Conservation (phyloP, 140 eudicot genomes). For the Erigeron philadelphicus region DNA sequence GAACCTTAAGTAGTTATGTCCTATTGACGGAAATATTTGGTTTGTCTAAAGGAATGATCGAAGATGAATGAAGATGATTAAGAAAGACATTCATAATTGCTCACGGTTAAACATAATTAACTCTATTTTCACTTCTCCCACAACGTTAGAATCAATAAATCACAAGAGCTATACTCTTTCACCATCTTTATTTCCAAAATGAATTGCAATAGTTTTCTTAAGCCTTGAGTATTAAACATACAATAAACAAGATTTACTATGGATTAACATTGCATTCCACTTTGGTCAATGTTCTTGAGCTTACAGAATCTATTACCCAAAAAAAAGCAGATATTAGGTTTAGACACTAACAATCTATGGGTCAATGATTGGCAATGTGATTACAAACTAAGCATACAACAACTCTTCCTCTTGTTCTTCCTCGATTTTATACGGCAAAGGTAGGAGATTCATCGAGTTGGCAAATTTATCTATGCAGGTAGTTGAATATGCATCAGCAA, state of each 20-base stretch:
- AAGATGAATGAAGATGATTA: no score
- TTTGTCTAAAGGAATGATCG: no score
- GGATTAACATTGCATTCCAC: not conserved
- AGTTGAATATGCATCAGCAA: slow-evolving; percentile 32
- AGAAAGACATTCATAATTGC: no score
- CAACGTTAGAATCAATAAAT: no score
- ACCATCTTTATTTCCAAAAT: no score
- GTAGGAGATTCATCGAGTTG: slow-evolving; percentile 46
- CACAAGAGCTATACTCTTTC: no score
- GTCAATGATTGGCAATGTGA: not conserved
- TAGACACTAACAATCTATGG: not conserved
- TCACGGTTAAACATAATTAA: no score
- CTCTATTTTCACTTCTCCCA: no score
- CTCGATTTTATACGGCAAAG: slow-evolving; percentile 47
- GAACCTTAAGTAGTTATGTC: no score
- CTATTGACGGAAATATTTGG: no score
- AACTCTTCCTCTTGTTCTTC: slow-evolving; percentile 44
- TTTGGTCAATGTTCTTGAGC: slow-evolving; percentile 10
- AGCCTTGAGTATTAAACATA: not conserved
- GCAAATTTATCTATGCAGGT: slow-evolving; percentile 47
- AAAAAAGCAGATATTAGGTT: slow-evolving; percentile 18
- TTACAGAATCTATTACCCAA: slow-evolving; percentile 23
- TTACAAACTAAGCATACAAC: slow-evolving; percentile 51
- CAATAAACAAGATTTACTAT: slow-evolving; percentile 18
- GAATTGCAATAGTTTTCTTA: no score